A percentile compares a stretch with the other conserved stretches of the same genome.
These are phyloP conservation scores for Phialemonium atrogriseum DNA, from an alignment of 2,329 filamentous ascomycete genomes.

Conservation along the genomic window DNA sequence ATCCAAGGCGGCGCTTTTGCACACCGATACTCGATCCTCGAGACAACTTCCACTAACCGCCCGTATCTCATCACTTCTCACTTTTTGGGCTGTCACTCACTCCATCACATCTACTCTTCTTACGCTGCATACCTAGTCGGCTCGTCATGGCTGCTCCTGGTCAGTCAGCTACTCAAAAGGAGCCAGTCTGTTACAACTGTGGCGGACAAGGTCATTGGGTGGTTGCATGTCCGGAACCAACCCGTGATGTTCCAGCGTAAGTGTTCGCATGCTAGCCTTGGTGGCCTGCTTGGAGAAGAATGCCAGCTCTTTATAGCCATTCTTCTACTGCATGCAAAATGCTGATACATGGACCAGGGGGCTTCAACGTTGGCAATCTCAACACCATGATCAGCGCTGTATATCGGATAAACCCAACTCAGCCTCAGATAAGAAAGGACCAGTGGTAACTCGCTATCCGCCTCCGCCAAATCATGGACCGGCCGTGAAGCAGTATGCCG, in stretches of 20 bases:
- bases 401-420: conserved; percentile 9
- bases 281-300: conserved; percentile 7
- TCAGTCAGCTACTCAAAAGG: conserved; percentile 16
- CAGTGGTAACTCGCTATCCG: conserved; percentile 28
- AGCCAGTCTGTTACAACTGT: conserved; percentile 45
- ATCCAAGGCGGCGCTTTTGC: no score
- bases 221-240: conserved; percentile 43
- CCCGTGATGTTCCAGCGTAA: conserved; percentile 40
- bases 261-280: conserved; percentile 16
- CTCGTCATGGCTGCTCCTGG: conserved; percentile 17
- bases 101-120: conserved; percentile 1
- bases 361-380: conserved; percentile 14
- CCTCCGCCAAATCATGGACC: conserved; percentile 19
- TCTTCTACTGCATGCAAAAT: conserved; percentile 1
- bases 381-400: conserved; percentile 12
- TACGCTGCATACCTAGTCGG: neutral
- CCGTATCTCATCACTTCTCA: no score
- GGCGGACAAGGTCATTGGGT: conserved; percentile 42
- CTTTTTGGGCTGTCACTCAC: no score
- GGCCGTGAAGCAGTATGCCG: no score
- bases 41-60: no score
- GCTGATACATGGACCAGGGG: conserved; percentile 11
- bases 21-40: no score
- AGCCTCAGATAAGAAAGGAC: conserved; percentile 20
- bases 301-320: conserved; percentile 3